These are phyloP conservation scores for Colletotrichum plurivorum DNA, from an alignment of 2,329 filamentous ascomycete species.

Conservation along the genomic window DNA sequence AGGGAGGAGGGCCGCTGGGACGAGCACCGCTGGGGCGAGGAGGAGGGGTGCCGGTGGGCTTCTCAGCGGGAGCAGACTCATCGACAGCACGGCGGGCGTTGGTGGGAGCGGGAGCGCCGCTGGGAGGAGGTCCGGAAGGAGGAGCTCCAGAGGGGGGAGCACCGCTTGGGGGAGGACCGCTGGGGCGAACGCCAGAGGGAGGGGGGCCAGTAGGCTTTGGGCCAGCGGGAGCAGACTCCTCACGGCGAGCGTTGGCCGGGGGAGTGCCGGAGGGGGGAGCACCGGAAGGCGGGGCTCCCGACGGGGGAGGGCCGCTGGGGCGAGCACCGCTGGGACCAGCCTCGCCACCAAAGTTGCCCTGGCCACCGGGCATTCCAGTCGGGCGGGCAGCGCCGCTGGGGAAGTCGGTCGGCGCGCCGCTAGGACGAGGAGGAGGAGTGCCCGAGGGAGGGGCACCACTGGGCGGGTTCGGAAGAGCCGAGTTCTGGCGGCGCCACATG, in stretches of 20 bases:
- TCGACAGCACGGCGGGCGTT: conserved; percentile 20
- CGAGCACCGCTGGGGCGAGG: conserved; percentile 1
- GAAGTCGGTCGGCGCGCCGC: conserved; percentile 21
- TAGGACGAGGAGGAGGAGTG: conserved; percentile 28
- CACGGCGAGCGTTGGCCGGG: background rate
- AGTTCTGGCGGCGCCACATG: conserved; percentile 28
- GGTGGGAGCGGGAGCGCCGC: conserved; percentile 21
- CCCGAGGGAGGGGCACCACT: conserved; percentile 23
- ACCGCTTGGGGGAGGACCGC: conserved; percentile 19
- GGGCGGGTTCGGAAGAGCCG: conserved; percentile 13
- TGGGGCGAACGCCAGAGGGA: conserved; percentile 16
- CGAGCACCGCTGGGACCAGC: background rate
- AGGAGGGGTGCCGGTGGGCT: conserved; percentile 12
- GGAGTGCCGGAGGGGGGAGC: conserved; percentile 10
- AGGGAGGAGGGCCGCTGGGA: conserved; percentile 13
- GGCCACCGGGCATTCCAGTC: conserved; percentile 16
- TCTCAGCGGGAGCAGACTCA: conserved; percentile 9
- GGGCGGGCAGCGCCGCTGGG: conserved; percentile 20
- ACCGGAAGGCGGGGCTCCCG: conserved; percentile 7
- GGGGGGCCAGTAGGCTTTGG: conserved; percentile 17
- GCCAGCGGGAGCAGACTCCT: conserved; percentile 11
- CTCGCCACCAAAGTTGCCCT: conserved; percentile 21
- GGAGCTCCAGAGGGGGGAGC: conserved; percentile 17
- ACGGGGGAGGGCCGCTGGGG: conserved; percentile 12
- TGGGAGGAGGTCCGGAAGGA: conserved; percentile 18